Conservation (phyloP, 371 early-diverging fungal species). For the Circinella umbellata region DNA sequence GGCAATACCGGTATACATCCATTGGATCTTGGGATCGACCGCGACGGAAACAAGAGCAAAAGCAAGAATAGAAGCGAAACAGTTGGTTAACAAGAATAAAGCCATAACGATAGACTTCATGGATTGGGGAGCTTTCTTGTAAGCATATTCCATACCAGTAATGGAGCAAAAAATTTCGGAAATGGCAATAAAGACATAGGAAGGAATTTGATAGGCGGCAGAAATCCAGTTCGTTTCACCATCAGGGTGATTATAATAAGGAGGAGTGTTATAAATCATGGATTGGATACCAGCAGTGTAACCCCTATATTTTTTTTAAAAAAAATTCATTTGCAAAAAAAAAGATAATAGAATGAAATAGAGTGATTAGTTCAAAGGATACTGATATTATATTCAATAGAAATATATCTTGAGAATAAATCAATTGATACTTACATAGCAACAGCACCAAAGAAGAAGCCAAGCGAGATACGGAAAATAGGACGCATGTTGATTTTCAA, state of each 20-base stretch:
- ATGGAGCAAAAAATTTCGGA: conserved; percentile 77
- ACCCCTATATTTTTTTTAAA: conserved; percentile 12
- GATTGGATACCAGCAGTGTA: conserved; percentile 79
- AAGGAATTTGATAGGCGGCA: conserved; percentile 72
- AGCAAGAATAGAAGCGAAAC: conserved; percentile 68
- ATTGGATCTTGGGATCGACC: conserved; percentile 71
- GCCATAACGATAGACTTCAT: conserved; percentile 83
- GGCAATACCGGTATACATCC: conserved; percentile 56
- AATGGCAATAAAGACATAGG: conserved; percentile 68
- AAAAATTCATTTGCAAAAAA: too few species aligned
- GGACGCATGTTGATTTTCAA: conserved; percentile 68
- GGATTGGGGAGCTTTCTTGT: conserved; percentile 73
- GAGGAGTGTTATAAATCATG: conserved; percentile 59
- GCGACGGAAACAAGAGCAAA: conserved; percentile 71
- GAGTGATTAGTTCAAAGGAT: too few species aligned
- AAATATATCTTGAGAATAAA: too few species aligned
- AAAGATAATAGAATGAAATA: background rate
- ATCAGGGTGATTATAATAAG: conserved; percentile 32
- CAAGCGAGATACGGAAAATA: conserved; percentile 71
- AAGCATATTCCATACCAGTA: conserved; percentile 83
- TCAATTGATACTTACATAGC: conserved; percentile 44
- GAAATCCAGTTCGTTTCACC: conserved; percentile 47
- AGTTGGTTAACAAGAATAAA: conserved; percentile 74
- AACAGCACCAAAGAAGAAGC: conserved; percentile 67
- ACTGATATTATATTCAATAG: background rate